Percentiles rank a stretch among this genome's conserved stretches.
Conservation (phyloP, 108 stramenopile genomes). For the Epithemia pelagica region DNA sequence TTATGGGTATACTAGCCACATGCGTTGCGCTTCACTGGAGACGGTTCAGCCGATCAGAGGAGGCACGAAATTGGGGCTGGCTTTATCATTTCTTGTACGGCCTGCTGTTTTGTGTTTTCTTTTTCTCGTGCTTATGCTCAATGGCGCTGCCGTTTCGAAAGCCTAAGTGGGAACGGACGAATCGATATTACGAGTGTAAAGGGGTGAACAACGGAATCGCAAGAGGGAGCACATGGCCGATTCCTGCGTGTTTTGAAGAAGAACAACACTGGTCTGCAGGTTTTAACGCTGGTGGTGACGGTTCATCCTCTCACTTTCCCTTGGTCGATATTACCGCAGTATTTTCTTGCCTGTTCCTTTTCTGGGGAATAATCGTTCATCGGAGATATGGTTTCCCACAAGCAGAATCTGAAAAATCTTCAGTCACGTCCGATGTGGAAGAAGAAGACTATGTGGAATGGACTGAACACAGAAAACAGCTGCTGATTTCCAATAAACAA, state of each 20-base stretch:
- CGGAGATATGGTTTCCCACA: too few species aligned
- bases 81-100: neutral
- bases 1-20: neutral
- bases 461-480: too few species aligned
- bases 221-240: slow-evolving; percentile 16
- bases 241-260: slow-evolving; percentile 15
- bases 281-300: too few species aligned
- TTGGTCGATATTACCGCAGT: too few species aligned
- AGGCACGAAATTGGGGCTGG: neutral
- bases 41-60: neutral
- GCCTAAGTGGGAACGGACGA: slow-evolving; percentile 1
- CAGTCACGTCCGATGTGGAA: too few species aligned
- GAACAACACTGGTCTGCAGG: neutral
- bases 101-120: neutral
- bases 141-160: neutral
- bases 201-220: slow-evolving; percentile 17
- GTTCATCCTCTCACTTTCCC: too few species aligned
- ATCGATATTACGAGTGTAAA: slow-evolving; percentile 17
- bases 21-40: neutral
- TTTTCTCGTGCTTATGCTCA: neutral
- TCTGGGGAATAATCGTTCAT: too few species aligned
- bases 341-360: too few species aligned
- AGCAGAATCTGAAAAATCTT: too few species aligned
- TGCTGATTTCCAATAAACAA: too few species aligned
- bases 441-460: too few species aligned